phyloP scores from a whole-genome alignment of 2,329 filamentous ascomycete genomes.

The Fusarium clavum region DNA sequence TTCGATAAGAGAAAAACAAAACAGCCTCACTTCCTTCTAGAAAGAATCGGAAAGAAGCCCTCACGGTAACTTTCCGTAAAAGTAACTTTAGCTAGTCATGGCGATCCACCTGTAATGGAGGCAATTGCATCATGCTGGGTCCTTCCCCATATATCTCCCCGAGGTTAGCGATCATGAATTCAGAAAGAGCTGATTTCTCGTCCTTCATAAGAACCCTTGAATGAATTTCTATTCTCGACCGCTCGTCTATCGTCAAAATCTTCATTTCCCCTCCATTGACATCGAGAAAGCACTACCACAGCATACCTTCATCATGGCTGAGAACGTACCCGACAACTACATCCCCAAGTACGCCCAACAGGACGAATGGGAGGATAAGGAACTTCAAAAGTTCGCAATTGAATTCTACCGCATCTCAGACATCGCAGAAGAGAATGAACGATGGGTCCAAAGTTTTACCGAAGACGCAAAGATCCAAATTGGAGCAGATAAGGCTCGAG shows the following conservation, averaged over 20 bases:
- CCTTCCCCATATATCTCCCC: conserved; percentile 28
- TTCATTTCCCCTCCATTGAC: background rate
- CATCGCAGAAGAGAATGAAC: conserved; percentile 54
- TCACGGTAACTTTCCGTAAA: conserved; percentile 24
- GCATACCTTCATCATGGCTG: conserved; percentile 26
- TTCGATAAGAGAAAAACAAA: background rate
- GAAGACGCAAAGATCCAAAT: conserved; percentile 57
- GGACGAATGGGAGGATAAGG: conserved; percentile 47
- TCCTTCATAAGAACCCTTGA: background rate
- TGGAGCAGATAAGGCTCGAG: conserved; percentile 54
- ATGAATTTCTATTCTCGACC: background rate
- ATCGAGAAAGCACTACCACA: background rate
- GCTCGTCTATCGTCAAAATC: background rate
- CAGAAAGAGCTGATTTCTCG: conserved; percentile 7
- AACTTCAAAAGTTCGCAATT: conserved; percentile 55
- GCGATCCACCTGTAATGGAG: conserved; percentile 28
- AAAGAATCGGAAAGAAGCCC: conserved; percentile 22
- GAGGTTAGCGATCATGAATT: conserved; percentile 16
- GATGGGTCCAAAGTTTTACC: conserved; percentile 58
- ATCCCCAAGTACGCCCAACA: conserved; percentile 49
- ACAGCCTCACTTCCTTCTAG: conserved; percentile 23
- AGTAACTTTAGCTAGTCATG: conserved; percentile 30
- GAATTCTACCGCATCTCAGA: conserved; percentile 60
- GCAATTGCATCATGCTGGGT: conserved; percentile 36
- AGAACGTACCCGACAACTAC: conserved; percentile 45